These are phyloP conservation scores for Mycena indigotica DNA, from an alignment of 768 basidiomycete genomes.

Conservation along the genomic window DNA sequence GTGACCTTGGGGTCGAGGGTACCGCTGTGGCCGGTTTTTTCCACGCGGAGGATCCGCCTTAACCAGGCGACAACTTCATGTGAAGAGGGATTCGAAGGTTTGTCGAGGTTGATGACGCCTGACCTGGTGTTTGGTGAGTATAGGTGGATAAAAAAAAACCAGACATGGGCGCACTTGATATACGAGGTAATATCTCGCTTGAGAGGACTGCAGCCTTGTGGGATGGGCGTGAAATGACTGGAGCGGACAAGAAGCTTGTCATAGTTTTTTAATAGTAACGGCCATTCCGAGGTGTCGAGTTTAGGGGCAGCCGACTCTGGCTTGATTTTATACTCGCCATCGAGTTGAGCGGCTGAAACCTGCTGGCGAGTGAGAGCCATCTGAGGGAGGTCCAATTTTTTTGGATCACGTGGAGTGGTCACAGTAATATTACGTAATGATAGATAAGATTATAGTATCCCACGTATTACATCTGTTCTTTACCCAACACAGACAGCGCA, in stretches of 20 bases:
- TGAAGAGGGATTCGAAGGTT: slow-evolving; percentile 97
- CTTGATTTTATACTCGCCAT: slow-evolving; percentile 81
- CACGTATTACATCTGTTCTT: slow-evolving; percentile 46
- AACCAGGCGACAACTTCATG: slow-evolving; percentile 99
- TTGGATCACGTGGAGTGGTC: neutral
- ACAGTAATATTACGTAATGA: slow-evolving; percentile 1
- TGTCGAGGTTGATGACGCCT: slow-evolving; percentile 98
- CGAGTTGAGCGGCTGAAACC: slow-evolving; percentile 72
- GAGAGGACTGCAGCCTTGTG: slow-evolving; percentile 88
- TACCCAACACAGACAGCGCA: slow-evolving; percentile 63
- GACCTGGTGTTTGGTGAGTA: slow-evolving; percentile 56
- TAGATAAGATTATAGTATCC: slow-evolving; percentile 21
- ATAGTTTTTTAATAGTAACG: slow-evolving; percentile 96
- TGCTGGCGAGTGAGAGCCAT: slow-evolving; percentile 67
- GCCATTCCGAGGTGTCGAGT: slow-evolving; percentile 97
- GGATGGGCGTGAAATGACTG: slow-evolving; percentile 97
- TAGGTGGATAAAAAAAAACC: slow-evolving; percentile 5
- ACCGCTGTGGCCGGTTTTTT: slow-evolving; percentile 99
- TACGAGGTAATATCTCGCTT: slow-evolving; percentile 92
- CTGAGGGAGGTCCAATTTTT: slow-evolving; percentile 19
- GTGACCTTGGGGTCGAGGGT: slow-evolving; percentile 99
- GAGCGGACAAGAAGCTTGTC: slow-evolving; percentile 94
- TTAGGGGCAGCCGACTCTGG: slow-evolving; percentile 72
- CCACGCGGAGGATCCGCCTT: slow-evolving; percentile 91
- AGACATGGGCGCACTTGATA: slow-evolving; percentile 66